Conservation (phyloP, 2,329 filamentous ascomycete species). For the Sporothrix globosa region DNA sequence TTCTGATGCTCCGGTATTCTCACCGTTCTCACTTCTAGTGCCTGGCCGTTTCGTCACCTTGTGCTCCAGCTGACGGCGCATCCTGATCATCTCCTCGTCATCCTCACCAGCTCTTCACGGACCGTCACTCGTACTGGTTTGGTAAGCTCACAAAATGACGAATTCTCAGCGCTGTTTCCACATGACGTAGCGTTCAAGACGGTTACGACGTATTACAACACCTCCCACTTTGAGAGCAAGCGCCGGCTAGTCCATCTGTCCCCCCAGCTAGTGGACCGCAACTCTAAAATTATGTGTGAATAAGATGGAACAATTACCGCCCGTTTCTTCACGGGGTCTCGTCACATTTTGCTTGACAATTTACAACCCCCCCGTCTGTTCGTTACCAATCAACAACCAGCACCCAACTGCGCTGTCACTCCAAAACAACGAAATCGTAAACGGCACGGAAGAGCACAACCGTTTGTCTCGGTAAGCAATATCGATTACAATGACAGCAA, state of each 20-base stretch:
- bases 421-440: too few species aligned
- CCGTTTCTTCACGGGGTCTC: constrained; percentile 16
- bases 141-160: constrained; percentile 12
- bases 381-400: too few species aligned
- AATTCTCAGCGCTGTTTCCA: background rate
- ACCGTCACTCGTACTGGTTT: background rate
- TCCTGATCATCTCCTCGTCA: background rate
- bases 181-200: background rate
- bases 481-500: too few species aligned
- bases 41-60: background rate
- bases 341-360: background rate
- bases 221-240: background rate
- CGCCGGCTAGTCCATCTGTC: background rate
- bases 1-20: background rate
- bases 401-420: too few species aligned
- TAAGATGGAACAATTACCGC: constrained; percentile 32
- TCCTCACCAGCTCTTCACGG: background rate
- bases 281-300: background rate
- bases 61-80: background rate
- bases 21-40: background rate
- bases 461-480: too few species aligned
- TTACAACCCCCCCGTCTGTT: too few species aligned
- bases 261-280: background rate
- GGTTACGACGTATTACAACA: too few species aligned
- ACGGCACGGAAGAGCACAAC: too few species aligned